These are phyloP conservation scores for Xerocomellus amylosporus DNA, from an alignment of 768 basidiomycete species.

Conservation along the genomic window DNA sequence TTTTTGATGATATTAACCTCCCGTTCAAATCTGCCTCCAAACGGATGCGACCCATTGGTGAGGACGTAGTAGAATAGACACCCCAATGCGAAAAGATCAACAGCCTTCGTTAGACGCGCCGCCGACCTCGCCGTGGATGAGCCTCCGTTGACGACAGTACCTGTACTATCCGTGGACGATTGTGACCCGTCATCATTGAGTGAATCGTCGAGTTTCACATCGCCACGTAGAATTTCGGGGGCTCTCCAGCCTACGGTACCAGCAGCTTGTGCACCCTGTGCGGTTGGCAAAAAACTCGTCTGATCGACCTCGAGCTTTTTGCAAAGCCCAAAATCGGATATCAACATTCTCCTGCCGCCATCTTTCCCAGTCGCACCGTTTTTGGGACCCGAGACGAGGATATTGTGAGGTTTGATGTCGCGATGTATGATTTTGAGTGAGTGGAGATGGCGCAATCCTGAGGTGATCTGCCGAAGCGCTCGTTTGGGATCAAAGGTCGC, in stretches of 20 bases:
- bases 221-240: slow-evolving; percentile 91
- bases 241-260: slow-evolving; percentile 98
- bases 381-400: slow-evolving; percentile 77
- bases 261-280: slow-evolving; percentile 82
- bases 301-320: slow-evolving; percentile 95
- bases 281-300: slow-evolving; percentile 92
- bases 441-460: slow-evolving; percentile 87
- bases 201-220: slow-evolving; percentile 86
- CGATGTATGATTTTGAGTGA: slow-evolving; percentile 95
- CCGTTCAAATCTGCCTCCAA: slow-evolving; percentile 87
- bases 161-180: slow-evolving; percentile 63
- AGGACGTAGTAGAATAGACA: slow-evolving; percentile 94
- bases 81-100: slow-evolving; percentile 95
- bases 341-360: slow-evolving; percentile 73
- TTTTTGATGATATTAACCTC: slow-evolving; percentile 93
- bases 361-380: slow-evolving; percentile 42
- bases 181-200: slow-evolving; percentile 61
- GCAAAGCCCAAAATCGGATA: slow-evolving; percentile 96
- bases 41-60: slow-evolving; percentile 90
- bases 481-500: slow-evolving; percentile 82
- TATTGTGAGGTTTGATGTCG: slow-evolving; percentile 98
- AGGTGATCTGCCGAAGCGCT: slow-evolving; percentile 81
- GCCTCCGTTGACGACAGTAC: slow-evolving; percentile 39
- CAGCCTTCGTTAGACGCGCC: slow-evolving; percentile 85
- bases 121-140: slow-evolving; percentile 29